phyloP scores from a whole-genome alignment of 306 rosid species.

The Cucurbita maxima region DNA sequence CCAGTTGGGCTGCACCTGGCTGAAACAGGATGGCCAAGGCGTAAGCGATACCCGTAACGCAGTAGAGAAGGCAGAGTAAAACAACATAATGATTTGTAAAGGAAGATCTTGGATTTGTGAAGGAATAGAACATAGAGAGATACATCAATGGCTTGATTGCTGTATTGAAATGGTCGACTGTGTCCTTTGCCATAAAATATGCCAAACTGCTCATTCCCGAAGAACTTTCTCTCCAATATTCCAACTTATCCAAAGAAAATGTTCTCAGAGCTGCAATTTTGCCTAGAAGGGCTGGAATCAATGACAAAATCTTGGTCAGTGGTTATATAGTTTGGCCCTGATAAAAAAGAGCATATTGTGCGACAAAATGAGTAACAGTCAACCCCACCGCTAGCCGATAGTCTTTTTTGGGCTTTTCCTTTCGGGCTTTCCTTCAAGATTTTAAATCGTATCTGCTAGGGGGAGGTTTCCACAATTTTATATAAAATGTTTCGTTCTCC shows the following conservation, averaged over 20 bases:
- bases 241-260: slow-evolving; percentile 67
- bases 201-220: slow-evolving; percentile 97
- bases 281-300: slow-evolving; percentile 79
- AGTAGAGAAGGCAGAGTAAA: slow-evolving; percentile 70
- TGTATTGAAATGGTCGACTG: slow-evolving; percentile 71
- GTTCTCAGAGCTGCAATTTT: slow-evolving; percentile 91
- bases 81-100: slow-evolving; percentile 67
- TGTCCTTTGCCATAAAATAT: slow-evolving; percentile 87
- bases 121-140: slow-evolving; percentile 86
- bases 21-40: slow-evolving; percentile 65
- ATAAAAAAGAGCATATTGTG: background rate
- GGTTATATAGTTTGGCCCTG: background rate
- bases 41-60: slow-evolving; percentile 92
- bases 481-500: too few relatives aligned
- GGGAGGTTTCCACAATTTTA: too few relatives aligned
- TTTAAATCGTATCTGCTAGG: too few relatives aligned
- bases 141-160: slow-evolving; percentile 74
- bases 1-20: slow-evolving; percentile 94
- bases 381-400: too few relatives aligned
- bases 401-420: too few relatives aligned
- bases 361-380: background rate
- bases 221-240: slow-evolving; percentile 79
- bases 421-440: too few relatives aligned
- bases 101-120: slow-evolving; percentile 81
- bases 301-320: slow-evolving; percentile 8